Evolutionary conservation across 169 alveolate species (phyloP).

Genomic region (Cryptosporidium ubiquitum): DNA sequence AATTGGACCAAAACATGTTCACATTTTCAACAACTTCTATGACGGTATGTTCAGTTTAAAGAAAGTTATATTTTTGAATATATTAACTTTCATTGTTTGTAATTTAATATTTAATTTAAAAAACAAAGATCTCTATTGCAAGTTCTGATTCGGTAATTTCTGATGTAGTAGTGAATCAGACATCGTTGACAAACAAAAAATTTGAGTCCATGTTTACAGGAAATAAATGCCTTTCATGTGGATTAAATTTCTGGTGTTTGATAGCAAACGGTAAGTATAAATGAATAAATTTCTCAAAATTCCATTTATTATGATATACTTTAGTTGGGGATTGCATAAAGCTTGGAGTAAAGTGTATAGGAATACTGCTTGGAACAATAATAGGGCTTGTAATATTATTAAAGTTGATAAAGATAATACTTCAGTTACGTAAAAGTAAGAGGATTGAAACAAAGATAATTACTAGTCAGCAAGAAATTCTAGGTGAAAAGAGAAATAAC

Average conservation of each 20-base stretch:
- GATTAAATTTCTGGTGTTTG: conserved; percentile 63
- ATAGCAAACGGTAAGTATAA: conserved; percentile 67
- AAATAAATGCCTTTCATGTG: conserved; percentile 48
- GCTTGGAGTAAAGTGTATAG: conserved; percentile 39
- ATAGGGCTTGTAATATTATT: neutral
- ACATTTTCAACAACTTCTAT: conserved; percentile 40
- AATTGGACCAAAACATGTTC: conserved; percentile 47
- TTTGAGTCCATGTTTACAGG: conserved; percentile 43
- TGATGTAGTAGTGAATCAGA: conserved; percentile 29
- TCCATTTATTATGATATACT: neutral
- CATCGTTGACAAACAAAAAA: conserved; percentile 56
- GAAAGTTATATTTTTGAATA: neutral
- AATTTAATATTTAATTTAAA: neutral
- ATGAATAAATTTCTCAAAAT: neutral
- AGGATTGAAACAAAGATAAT: neutral
- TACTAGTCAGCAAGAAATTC: neutral
- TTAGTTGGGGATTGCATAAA: conserved; percentile 63
- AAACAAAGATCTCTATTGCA: conserved; percentile 21
- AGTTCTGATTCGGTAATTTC: conserved; percentile 40
- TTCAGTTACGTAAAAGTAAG: neutral
- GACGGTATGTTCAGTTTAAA: conserved; percentile 27
- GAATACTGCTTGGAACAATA: conserved; percentile 19
- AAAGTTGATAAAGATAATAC: neutral
- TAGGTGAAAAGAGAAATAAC: neutral
- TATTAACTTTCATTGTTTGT: neutral